Base-by-base conservation (phyloP, 306 rosid species). In the Fragaria ananassa region DNA sequence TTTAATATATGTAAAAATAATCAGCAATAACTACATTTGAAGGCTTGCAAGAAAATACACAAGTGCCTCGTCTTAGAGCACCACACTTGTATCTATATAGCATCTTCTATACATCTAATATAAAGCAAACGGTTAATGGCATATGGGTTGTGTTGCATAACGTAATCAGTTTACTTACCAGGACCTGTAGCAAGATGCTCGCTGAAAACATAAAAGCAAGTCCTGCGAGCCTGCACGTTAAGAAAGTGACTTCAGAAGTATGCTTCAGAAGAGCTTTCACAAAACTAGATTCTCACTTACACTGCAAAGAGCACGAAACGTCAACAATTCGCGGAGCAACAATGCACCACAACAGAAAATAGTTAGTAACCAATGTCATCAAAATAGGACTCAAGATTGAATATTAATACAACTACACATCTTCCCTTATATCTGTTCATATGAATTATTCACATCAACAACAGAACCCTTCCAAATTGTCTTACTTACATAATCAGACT, bases 141-240 rank as follows among this genome's bases (percentile, higher is more conserved):
- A 61, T 39, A 66, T 8, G 49, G 1, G 34, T 11, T 23, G 11
- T 39, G 0, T 5, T 0, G 12, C 18, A 8, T 64, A 67, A 53
- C 15, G 2, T 21, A 1, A 35, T 13, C 21, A 18, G 9, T 45
- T 31, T 27, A 37, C 88, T 77, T 90, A 96, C 98, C 93, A 96
- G 86, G 74, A 96, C 88, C 88, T 96, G 98, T 54, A 96, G 91
- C 93, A 96, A 82, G 78, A 96, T 88, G 93, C 98, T 96, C 74
- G 99, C 78, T 14, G 99, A 96, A 84, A 96, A 96, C 99, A 96
- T 96, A 87, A 96, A 96, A 57, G 99, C 99, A 80, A 96, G 87
- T 74, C 98, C 99, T 64, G 98, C 99, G 83, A 96, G 97, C 80
- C 99, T 96, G 87, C 89, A 87, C 44, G 46, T 49, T 1, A 68